Evolutionary conservation across 1,139 yeast species (phyloP), one percentile per base, ranked within the genome.

Genomic region (Pichia sp.): DNA sequence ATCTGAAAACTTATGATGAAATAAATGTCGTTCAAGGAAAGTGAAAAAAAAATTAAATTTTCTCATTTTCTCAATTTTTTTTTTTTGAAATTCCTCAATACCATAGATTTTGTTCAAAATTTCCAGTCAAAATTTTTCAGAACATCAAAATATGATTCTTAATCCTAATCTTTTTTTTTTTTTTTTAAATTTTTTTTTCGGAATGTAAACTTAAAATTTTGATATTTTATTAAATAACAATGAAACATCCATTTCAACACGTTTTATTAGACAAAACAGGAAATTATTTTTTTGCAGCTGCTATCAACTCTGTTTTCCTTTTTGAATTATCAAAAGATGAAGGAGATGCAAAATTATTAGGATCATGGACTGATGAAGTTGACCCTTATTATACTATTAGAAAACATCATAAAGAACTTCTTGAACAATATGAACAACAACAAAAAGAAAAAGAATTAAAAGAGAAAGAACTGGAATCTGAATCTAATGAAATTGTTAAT

Each of bases 221-320:
- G 16, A 16, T 18, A 3, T 5, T n/a, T n/a, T 15, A 19, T 5
- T 27, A 15, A n/a, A 31, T 6, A 15, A 31, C 14, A 36, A 54
- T 80, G 78, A 78, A 78, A 55, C 89, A 82, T 54, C 91, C 91
- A 25, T 75, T 76, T 56, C 89, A 81, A 55, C 67, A 74, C 35
- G 58, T 78, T 4, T 56, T 70, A 8, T 54, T 73, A 16, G 71
- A 66, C 51, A 54, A 56, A 8, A 57, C 63, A 20, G 78, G 78
- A 1, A 59, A 66, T 3, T 61, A 69, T 31, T 57, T 83, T 18
- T 80, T 74, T 59, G 70, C 74, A 0, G 68, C 81, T 1, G 72
- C 76, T 3, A 77, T 78, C 52, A 80, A 78, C 54, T 64, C 69
- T 23, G 62, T 83, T 22, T 70, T 71, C 42, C 82, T 70, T 10